Base-by-base conservation (phyloP, 192 early-diverging fungal genomes). In the Kappamyces sp. region DNA sequence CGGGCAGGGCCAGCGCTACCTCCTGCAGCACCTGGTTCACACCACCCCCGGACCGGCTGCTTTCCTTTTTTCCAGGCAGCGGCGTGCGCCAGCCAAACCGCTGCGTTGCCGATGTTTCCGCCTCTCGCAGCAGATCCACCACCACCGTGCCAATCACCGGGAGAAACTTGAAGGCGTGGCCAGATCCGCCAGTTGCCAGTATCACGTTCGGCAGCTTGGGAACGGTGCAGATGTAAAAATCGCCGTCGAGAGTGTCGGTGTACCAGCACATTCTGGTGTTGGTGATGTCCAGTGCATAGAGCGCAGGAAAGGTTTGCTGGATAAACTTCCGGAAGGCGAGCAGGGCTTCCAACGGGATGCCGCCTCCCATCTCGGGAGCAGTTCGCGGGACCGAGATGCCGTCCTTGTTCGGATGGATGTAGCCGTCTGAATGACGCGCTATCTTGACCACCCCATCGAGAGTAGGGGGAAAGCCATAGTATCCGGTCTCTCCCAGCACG, bases 141-240 rank as follows among this genome's bases (percentile, higher is more conserved):
- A 78, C 66, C 15, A 75, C 60, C 29, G 69, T 61, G 29, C 80
- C 80, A 45, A 83, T 48, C 9, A 78, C 68, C 1, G 80, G 77
- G 7, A 71, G 40, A 45, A 84, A 81, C 70, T 84, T 84, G 70
- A 84, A 81, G 8, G 62, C 81, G 43, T 84, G 81, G 2, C 81
- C 81, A 12, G 68, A 72, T 15, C 76, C 81, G 30, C 81, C 81
- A 11, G 77, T 73, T 2, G 79, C 81, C 31, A 84, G 68, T 48
- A 75, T 65, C 5, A 77, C 39, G 29, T 67, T 63, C 7, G 53
- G 35, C 40, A 64, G 60, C 14, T 63, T 33, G 4, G 81, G 81
- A 22, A 76, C 68, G 22, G 64, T 54, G 37, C 45, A 45, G 8
- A 84, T 65, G 4, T 73, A 38, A 49, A 84, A 84, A 29, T 78